Conservation (phyloP, 2,329 filamentous ascomycete genomes). For the Aspergillus udagawae region DNA sequence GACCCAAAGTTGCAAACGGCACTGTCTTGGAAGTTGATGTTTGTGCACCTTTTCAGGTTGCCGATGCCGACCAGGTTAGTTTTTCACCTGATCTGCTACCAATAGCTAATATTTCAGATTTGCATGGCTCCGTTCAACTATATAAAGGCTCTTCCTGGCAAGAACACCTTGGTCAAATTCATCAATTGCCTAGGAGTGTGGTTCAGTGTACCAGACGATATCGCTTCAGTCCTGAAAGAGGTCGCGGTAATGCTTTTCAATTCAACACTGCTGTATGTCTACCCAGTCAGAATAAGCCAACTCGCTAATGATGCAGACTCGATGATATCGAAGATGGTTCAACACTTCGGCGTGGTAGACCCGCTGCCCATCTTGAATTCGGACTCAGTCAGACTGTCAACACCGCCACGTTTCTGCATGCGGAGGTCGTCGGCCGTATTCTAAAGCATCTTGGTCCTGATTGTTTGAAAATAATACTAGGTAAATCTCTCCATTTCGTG, state of each 20-base stretch:
- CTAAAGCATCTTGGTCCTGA: neutral
- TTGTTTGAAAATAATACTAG: neutral
- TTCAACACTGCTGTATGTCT: slow-evolving; percentile 1
- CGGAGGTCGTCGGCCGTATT: neutral
- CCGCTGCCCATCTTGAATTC: neutral
- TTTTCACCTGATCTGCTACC: too few relatives aligned
- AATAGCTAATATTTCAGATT: neutral
- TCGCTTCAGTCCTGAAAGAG: neutral
- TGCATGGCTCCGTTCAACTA: slow-evolving; percentile 5
- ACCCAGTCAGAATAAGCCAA: too few relatives aligned
- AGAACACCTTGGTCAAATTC: slow-evolving; percentile 6
- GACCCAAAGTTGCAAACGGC: neutral
- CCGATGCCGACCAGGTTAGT: slow-evolving; percentile 1
- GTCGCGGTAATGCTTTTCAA: slow-evolving; percentile 4
- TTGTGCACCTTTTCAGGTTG: neutral
- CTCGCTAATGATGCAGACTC: neutral
- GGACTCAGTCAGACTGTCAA: neutral
- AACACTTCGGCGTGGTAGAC: neutral
- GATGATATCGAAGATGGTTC: neutral
- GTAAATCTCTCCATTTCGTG: too few relatives aligned
- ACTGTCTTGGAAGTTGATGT: neutral
- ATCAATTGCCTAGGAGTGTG: slow-evolving; percentile 1
- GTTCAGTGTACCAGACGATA: slow-evolving; percentile 1
- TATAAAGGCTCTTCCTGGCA: slow-evolving; percentile 5
- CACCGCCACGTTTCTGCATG: neutral